phyloP scores from a whole-genome alignment of 2,329 filamentous ascomycete genomes.

The Cladosporium oxysporum region DNA sequence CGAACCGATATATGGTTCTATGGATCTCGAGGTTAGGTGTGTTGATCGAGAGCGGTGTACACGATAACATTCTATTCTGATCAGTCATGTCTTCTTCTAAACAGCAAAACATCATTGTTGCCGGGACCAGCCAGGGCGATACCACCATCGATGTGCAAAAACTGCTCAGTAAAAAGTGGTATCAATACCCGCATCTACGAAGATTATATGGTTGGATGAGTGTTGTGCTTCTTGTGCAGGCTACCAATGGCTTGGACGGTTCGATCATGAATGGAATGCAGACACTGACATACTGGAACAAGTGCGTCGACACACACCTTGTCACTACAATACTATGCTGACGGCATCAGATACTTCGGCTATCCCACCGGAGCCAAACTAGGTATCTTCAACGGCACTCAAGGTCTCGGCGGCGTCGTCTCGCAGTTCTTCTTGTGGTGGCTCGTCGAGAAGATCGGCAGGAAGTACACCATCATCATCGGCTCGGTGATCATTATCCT shows the following conservation, averaged over 20 bases:
- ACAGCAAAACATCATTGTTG: slow-evolving; percentile 21
- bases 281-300: slow-evolving; percentile 45
- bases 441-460: slow-evolving; percentile 48
- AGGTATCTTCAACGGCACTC: slow-evolving; percentile 47
- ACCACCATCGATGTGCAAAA: slow-evolving; percentile 24
- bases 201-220: slow-evolving; percentile 28
- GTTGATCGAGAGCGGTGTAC: neutral
- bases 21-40: no score
- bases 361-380: slow-evolving; percentile 34
- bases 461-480: slow-evolving; percentile 48
- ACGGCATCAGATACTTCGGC: slow-evolving; percentile 34
- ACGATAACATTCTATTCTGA: neutral
- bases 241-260: slow-evolving; percentile 50
- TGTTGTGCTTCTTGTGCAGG: slow-evolving; percentile 26
- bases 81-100: slow-evolving; percentile 3
- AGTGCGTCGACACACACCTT: neutral
- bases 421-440: slow-evolving; percentile 48
- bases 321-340: neutral
- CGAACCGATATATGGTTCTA: neutral
- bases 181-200: slow-evolving; percentile 27
- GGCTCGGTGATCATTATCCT: slow-evolving; percentile 46
- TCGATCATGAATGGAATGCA: slow-evolving; percentile 53
- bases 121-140: slow-evolving; percentile 16
- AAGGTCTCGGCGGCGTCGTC: slow-evolving; percentile 48
- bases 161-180: slow-evolving; percentile 27